These are phyloP conservation scores for Teratosphaeriaceae sp. DNA, from an alignment of 2,329 filamentous ascomycete species.

Conservation along the genomic window DNA sequence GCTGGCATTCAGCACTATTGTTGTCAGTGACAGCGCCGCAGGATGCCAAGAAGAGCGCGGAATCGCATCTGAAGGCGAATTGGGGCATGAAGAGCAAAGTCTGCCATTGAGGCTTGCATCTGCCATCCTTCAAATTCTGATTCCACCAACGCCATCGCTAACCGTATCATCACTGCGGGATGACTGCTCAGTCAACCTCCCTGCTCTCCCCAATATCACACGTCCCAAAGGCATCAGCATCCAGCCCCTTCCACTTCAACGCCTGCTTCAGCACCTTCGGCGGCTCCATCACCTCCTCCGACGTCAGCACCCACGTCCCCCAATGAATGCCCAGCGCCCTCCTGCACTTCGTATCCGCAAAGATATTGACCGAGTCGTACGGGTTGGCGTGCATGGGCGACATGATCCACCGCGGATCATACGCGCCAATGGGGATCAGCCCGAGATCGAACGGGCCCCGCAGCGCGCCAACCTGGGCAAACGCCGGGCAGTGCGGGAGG, in stretches of 20 bases:
- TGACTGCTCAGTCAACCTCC: slow-evolving; percentile 42
- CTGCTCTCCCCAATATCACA: slow-evolving; percentile 79
- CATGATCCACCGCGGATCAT: slow-evolving; percentile 67
- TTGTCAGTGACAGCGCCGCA: too few species aligned
- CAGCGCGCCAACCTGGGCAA: slow-evolving; percentile 71
- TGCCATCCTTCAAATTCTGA: too few species aligned
- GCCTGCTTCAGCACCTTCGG: slow-evolving; percentile 66
- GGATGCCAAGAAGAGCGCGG: too few species aligned
- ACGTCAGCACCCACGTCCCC: slow-evolving; percentile 79
- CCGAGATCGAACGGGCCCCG: slow-evolving; percentile 87
- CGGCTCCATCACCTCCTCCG: slow-evolving; percentile 80
- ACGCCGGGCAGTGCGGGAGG: slow-evolving; percentile 72
- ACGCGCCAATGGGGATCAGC: slow-evolving; percentile 88
- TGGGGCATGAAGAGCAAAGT: too few species aligned
- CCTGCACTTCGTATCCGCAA: slow-evolving; percentile 71
- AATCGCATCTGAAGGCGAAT: too few species aligned
- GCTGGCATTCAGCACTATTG: too few species aligned
- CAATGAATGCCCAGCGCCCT: slow-evolving; percentile 83
- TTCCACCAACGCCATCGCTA: slow-evolving; percentile 1
- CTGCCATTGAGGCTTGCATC: too few species aligned
- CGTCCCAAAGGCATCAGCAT: slow-evolving; percentile 68
- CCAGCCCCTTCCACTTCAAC: slow-evolving; percentile 58
- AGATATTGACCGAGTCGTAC: slow-evolving; percentile 83
- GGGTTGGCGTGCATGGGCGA: slow-evolving; percentile 81
- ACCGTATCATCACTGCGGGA: background rate